Evolutionary conservation across 805 yeast genomes (phyloP), one percentile per base, ranked within the genome.

Genomic region (Grigorovia jiainica): DNA sequence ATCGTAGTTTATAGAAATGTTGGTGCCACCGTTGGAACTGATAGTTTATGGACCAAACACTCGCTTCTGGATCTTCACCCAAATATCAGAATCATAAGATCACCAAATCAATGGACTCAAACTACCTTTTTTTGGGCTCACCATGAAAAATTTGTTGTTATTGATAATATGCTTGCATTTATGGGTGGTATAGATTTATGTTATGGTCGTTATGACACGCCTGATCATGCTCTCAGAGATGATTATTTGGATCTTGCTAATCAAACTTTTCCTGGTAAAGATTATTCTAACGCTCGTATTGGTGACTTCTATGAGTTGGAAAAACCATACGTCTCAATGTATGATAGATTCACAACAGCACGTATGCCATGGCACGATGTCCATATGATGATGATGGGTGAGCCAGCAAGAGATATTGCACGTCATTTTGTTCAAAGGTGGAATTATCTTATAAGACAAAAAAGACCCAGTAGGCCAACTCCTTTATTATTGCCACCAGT

Each of bases 331-430:
- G 94, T 86, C 39, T 85, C 86, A 18, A 82, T 90, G 92, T 87
- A 87, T 56, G 95, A 92, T 60, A 73, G 99, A 46, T 68, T 73
- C 13, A 61, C 61, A 16, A 72, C 76, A 17, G 97, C 98, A 2
- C 75, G 99, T 53, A 92, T 92, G 99, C 98, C 98, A 8, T 92
- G 98, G 99, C 99, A 92, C 62, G 99, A 92, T 71, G 86, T 92
- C 31, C 97, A 92, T 51, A 92, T 89, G 95, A 78, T 87, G 65
- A 79, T 94, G 1, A 76, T 89, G 2, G 99, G 99, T 11, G 94
- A 89, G 54, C 78, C 89, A 3, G 98, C 97, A 0, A 73, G 97
- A 45, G 99, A 92, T 60, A 63, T 90, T 40, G 75, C 95, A 0
- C 75, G 98, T 43, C 97, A 92, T 61, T 92, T 94, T 63, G 94